phyloP scores from a whole-genome alignment of 371 early-diverging fungal species.

The Lichtheimia hyalospora region DNA sequence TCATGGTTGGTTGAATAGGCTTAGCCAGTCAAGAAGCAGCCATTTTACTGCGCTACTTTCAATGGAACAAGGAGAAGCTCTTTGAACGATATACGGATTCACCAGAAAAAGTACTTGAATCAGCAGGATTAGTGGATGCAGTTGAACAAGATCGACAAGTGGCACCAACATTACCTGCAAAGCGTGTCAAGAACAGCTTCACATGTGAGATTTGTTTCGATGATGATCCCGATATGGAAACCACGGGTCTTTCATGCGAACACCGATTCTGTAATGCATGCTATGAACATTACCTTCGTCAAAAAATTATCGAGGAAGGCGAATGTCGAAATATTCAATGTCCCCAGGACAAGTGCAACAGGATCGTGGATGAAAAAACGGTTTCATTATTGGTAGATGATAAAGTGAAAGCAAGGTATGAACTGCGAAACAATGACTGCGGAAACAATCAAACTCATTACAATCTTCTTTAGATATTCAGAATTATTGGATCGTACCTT shows the following conservation, averaged over 20 bases:
- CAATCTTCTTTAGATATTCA: conserved; percentile 55
- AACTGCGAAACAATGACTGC: too few species aligned
- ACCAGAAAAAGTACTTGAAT: conserved; percentile 57
- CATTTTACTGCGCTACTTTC: conserved; percentile 69
- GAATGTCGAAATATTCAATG: conserved; percentile 81
- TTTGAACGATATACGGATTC: conserved; percentile 82
- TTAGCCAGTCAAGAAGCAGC: conserved; percentile 54
- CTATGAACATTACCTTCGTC: conserved; percentile 73
- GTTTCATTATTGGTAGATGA: conserved; percentile 61
- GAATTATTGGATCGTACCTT: conserved; percentile 73
- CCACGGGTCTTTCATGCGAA: conserved; percentile 69
- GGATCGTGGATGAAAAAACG: conserved; percentile 72
- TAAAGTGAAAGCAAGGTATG: conserved; percentile 49
- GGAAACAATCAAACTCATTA: neutral
- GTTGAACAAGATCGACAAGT: neutral
- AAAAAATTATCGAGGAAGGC: conserved; percentile 83
- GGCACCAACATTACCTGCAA: conserved; percentile 1
- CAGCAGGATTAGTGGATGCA: conserved; percentile 54
- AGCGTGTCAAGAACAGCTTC: conserved; percentile 46
- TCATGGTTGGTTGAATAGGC: conserved; percentile 39
- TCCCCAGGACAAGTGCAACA: conserved; percentile 66
- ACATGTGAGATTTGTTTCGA: conserved; percentile 84
- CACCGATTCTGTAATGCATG: conserved; percentile 84
- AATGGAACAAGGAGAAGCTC: conserved; percentile 88
- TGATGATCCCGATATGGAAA: conserved; percentile 50